Base-by-base conservation (phyloP, 257 asterid species). In the Solanum chiquidenum region DNA sequence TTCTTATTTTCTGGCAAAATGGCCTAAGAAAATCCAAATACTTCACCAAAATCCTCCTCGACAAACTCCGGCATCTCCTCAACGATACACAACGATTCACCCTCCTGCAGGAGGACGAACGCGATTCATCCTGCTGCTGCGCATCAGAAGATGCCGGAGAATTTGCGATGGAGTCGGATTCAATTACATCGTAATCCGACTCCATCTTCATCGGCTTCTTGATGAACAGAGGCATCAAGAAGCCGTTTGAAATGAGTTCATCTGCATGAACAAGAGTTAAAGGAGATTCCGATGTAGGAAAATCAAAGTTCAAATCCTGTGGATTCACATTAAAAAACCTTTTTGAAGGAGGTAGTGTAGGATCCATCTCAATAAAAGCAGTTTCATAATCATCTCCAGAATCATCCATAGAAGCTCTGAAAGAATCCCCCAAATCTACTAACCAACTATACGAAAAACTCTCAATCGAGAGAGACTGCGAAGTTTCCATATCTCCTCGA, bases 341-440 rank as follows among this genome's bases (percentile, higher is more conserved):
- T 91, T 93, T 91, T 11, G 98, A 96, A 1, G 98, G 96, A 29
- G 99, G 95, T 89, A 94, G 46, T 83, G 93, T 90, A 5, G 99
- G 99, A 88, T 96, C 99, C 99, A 96, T 96, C 77, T 96, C 99
- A 49, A 96, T 95, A 92, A 95, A 96, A 27, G 93, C 93, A 38
- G 95, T 89, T 82, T 90, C 93, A 40, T 95, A 95, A 38, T 92
- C 96, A 25, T 87, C 88, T 71, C 89, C 87, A 27, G 90, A 87
- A 27, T 89, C 79, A 18, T 89, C 93, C 44, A 87, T 46, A 18
- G 92, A 86, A 20, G 90, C 68, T 46, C 87, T 89, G 16, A 58
- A 77, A 5, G 92, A 69, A 4, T 93, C 90, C 49, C 91, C 90
- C 44, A 90, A 74, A 68, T 93, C 88, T 1, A 92, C 90, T 23